Evolutionary conservation across 2,329 filamentous ascomycete species (phyloP).

Genomic region (Aspergillus pseudoterreus): DNA sequence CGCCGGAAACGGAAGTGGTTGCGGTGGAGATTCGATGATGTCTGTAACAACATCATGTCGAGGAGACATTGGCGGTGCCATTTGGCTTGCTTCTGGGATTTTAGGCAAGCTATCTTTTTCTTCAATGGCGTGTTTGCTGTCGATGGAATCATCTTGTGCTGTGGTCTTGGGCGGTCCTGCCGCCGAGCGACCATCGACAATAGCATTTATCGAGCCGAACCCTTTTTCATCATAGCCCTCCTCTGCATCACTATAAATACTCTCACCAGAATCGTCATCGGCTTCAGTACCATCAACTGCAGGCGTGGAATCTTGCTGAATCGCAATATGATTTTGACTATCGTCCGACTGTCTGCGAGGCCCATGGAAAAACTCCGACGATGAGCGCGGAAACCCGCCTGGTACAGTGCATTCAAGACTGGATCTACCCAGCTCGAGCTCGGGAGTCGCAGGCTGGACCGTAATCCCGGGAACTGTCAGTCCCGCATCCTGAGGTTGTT

Average conservation of each 20-base stretch:
- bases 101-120: slow-evolving; percentile 2
- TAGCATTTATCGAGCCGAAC: slow-evolving; percentile 50
- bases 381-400: slow-evolving; percentile 53
- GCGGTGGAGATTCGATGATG: slow-evolving; percentile 14
- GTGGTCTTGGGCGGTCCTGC: background rate
- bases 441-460: slow-evolving; percentile 48
- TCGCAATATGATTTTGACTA: background rate
- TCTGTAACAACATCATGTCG: slow-evolving; percentile 14
- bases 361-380: slow-evolving; percentile 19
- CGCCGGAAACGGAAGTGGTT: slow-evolving; percentile 15
- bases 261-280: slow-evolving; percentile 41
- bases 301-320: slow-evolving; percentile 3
- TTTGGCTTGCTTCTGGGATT: slow-evolving; percentile 14
- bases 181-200: slow-evolving; percentile 25
- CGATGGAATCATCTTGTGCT: background rate
- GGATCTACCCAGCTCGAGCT: slow-evolving; percentile 33
- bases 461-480: slow-evolving; percentile 41
- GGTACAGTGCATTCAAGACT: slow-evolving; percentile 50
- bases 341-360: slow-evolving; percentile 3
- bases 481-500: slow-evolving; percentile 5
- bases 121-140: background rate
- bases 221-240: slow-evolving; percentile 42
- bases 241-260: slow-evolving; percentile 47
- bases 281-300: slow-evolving; percentile 20
- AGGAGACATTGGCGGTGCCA: slow-evolving; percentile 20